Percentiles rank a stretch among this genome's conserved stretches.
Evolutionary conservation across 2,329 filamentous ascomycete genomes (phyloP).

Genomic region (Mariannaea sp.): DNA sequence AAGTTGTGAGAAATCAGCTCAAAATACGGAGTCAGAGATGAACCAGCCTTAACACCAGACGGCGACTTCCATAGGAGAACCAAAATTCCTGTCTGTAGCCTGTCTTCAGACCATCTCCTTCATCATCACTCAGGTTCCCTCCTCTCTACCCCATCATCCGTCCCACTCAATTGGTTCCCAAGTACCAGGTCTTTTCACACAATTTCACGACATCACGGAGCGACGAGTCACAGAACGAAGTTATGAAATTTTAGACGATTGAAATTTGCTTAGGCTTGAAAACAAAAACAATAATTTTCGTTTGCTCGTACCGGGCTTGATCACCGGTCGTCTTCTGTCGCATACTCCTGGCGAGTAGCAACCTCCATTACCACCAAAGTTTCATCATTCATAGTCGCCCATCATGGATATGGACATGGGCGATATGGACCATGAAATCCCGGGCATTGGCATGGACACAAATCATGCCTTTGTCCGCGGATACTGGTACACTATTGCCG

Average conservation of each 20-base stretch:
- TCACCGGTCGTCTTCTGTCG: not conserved
- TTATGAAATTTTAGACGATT: not conserved
- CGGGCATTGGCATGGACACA: conserved; percentile 44
- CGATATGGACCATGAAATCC: conserved; percentile 28
- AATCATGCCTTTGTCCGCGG: conserved; percentile 58
- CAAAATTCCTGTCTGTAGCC: too few species aligned
- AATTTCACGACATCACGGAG: not conserved
- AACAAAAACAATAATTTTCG: not conserved
- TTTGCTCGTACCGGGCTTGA: not conserved
- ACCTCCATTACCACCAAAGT: not conserved
- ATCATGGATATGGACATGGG: conserved; percentile 43
- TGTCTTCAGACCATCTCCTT: too few species aligned
- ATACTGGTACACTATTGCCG: conserved; percentile 65
- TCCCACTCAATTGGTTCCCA: not conserved
- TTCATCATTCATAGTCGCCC: conserved; percentile 5
- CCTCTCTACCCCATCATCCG: not conserved
- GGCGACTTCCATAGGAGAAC: not conserved
- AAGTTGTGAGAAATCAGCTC: not conserved
- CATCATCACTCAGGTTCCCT: not conserved
- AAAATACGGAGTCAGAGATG: not conserved
- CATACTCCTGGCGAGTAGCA: conserved; percentile 10
- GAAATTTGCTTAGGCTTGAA: not conserved
- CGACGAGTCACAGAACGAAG: not conserved
- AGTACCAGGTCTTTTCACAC: not conserved
- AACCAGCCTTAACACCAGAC: not conserved